phyloP scores from a whole-genome alignment of 2,329 filamentous ascomycete species.

The Fusarium sp. region DNA sequence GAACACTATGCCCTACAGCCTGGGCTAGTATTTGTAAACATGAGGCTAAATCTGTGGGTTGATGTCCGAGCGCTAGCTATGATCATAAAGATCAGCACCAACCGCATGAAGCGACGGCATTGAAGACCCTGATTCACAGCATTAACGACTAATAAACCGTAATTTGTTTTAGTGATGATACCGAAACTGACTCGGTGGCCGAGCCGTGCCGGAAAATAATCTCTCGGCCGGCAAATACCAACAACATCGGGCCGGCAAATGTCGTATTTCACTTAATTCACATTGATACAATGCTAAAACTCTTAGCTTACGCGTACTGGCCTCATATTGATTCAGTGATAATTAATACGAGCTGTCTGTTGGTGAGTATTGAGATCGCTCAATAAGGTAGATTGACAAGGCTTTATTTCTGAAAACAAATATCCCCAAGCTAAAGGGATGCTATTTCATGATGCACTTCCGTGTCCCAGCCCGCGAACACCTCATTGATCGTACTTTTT shows the following conservation, averaged over 20 bases:
- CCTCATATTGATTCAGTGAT: not conserved
- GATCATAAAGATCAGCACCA: not conserved
- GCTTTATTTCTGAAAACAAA: not conserved
- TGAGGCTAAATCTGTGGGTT: not conserved
- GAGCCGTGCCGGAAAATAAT: no score
- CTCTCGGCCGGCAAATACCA: not conserved
- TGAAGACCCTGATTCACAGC: not conserved
- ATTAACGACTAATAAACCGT: not conserved
- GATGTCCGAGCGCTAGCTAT: not conserved
- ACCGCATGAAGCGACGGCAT: not conserved
- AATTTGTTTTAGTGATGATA: not conserved
- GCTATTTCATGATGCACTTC: not conserved
- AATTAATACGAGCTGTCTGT: not conserved
- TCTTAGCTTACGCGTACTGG: not conserved
- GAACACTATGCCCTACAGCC: not conserved
- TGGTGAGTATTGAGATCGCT: not conserved
- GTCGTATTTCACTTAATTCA: not conserved
- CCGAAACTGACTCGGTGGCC: not conserved
- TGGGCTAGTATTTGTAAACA: not conserved
- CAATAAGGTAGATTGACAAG: not conserved
- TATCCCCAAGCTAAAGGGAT: not conserved
- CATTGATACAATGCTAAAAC: not conserved
- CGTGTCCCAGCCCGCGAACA: no score
- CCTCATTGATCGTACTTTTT: no score
- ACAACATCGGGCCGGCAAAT: not conserved